These are phyloP conservation scores for Lipomyces orientalis DNA, from an alignment of 805 yeast species.

Conservation along the genomic window DNA sequence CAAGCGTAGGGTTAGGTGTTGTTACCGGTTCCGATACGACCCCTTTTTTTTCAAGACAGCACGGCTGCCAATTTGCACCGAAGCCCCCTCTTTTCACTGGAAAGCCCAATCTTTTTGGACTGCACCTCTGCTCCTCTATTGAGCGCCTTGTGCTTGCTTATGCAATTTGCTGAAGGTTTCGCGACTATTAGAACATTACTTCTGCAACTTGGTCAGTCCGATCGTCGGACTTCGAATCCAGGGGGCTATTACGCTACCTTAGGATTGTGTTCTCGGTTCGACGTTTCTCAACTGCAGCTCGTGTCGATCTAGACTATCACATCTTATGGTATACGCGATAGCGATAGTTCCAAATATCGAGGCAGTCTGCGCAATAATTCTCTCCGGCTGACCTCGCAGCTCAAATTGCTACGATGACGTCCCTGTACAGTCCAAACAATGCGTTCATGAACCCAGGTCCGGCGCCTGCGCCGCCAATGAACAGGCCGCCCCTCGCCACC, in stretches of 20 bases:
- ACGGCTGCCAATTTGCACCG: not conserved
- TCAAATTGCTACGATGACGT: constrained; percentile 12
- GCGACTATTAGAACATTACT: not conserved
- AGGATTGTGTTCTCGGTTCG: not conserved
- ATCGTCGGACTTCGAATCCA: not conserved
- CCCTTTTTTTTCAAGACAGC: not conserved
- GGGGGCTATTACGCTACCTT: not conserved
- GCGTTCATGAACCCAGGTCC: constrained; percentile 63
- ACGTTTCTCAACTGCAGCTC: not conserved
- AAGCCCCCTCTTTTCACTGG: not conserved
- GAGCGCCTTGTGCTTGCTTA: not conserved
- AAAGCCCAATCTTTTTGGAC: not conserved
- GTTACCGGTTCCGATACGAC: not conserved
- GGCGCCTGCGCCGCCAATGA: constrained; percentile 55
- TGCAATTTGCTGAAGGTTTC: not conserved
- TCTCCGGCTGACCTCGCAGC: not conserved
- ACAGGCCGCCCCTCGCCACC: constrained; percentile 26
- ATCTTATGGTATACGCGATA: not conserved
- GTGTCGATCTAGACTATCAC: not conserved
- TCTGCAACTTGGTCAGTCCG: not conserved
- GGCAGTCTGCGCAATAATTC: not conserved
- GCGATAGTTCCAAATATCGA: not conserved
- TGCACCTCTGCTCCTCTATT: not conserved
- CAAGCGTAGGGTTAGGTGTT: not conserved
- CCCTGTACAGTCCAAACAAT: constrained; percentile 35